Percentiles rank a stretch among this genome's conserved stretches.
These are phyloP conservation scores for Symmetrospora coprosmae DNA, from an alignment of 768 basidiomycete species.

Conservation along the genomic window DNA sequence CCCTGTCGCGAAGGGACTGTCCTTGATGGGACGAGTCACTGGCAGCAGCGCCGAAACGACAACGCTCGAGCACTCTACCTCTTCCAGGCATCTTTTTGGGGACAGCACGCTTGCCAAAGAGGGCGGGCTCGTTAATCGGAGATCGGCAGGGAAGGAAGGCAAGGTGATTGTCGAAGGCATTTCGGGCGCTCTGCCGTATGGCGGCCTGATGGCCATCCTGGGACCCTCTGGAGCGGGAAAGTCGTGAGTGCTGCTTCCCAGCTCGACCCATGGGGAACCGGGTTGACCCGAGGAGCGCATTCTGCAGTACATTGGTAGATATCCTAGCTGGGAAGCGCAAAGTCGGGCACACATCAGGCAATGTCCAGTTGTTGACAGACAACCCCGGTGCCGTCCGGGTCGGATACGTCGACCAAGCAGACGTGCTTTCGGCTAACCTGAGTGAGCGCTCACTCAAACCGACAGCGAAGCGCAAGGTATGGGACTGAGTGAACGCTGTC, in stretches of 20 bases:
- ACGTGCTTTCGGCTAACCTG: constrained; percentile 26
- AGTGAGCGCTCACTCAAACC: constrained; percentile 5
- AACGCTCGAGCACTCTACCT: not conserved
- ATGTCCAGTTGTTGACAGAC: constrained; percentile 42
- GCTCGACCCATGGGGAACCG: too few species aligned
- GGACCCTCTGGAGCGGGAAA: constrained; percentile 61
- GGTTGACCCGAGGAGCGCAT: not conserved
- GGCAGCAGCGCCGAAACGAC: not conserved
- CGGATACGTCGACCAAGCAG: constrained; percentile 58
- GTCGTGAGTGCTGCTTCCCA: constrained; percentile 5
- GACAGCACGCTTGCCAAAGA: not conserved
- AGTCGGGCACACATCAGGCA: constrained; percentile 53
- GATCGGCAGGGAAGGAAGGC: constrained; percentile 39
- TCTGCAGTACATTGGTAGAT: constrained; percentile 56
- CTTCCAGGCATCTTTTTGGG: not conserved
- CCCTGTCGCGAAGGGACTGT: not conserved
- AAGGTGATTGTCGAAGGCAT: constrained; percentile 58
- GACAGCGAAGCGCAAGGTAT: not conserved
- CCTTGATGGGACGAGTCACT: not conserved
- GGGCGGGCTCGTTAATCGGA: not conserved
- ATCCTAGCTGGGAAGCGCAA: constrained; percentile 74
- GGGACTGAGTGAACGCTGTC: not conserved
- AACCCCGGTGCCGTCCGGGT: constrained; percentile 36
- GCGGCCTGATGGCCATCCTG: constrained; percentile 78
- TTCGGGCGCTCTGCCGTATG: constrained; percentile 56